Percentiles rank a stretch among this genome's conserved stretches.
Evolutionary conservation across 305 asterid genomes (phyloP).

Genomic region (Solanum hybrid): DNA sequence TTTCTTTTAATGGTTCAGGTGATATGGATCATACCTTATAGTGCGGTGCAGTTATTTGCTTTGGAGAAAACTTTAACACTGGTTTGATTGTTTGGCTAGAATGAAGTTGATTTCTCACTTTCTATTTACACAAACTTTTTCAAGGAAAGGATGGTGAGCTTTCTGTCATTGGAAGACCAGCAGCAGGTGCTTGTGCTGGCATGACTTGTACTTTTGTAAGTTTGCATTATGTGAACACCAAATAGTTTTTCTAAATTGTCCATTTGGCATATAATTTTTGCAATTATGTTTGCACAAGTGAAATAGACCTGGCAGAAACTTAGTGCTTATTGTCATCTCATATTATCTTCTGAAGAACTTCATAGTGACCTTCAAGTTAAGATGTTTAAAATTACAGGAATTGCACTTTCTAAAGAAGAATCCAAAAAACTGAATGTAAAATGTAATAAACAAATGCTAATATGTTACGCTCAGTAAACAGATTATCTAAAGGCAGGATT

Average conservation of each 20-base stretch:
- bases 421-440: not conserved
- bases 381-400: not conserved
- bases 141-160: conserved; percentile 69
- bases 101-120: not conserved
- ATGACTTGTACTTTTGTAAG: conserved; percentile 99
- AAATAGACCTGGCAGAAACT: not conserved
- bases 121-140: conserved; percentile 49
- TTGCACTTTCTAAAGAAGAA: not conserved
- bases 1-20: conserved; percentile 37
- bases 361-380: not conserved
- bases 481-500: not conserved
- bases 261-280: not conserved
- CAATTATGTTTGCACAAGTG: not conserved
- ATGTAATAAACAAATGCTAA: not conserved
- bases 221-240: conserved; percentile 3
- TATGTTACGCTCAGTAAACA: not conserved
- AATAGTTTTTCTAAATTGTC: not conserved
- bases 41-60: conserved; percentile 76
- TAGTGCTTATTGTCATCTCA: not conserved
- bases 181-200: conserved; percentile 99
- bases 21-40: conserved; percentile 81
- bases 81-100: not conserved
- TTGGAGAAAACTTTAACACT: not conserved
- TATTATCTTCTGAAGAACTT: not conserved
- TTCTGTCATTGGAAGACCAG: conserved; percentile 81